Evolutionary conservation across 352 stramenopile species (phyloP).

Genomic region (Phytophthora nicotianae): DNA sequence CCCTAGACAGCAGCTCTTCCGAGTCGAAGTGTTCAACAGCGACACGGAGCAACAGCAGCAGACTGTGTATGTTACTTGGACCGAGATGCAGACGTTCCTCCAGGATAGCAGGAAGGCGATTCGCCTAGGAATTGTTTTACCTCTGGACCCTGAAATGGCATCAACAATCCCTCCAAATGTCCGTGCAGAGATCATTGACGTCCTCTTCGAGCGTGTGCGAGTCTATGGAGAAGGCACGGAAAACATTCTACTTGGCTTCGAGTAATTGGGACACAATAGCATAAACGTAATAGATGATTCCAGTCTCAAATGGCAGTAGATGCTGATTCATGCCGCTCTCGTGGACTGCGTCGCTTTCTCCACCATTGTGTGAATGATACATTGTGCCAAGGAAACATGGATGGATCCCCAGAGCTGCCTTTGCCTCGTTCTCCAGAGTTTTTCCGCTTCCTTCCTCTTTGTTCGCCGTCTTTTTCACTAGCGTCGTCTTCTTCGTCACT

Average conservation of each 20-base stretch:
- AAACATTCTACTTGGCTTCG: conserved; percentile 68
- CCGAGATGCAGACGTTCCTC: conserved; percentile 66
- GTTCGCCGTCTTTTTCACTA: conserved; percentile 32
- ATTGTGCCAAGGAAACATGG: conserved; percentile 72
- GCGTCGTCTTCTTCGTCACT: conserved; percentile 70
- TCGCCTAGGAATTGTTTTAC: conserved; percentile 25
- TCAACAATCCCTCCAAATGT: conserved; percentile 18
- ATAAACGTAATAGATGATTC: conserved; percentile 17
- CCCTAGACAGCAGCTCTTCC: conserved; percentile 65
- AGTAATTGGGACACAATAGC: conserved; percentile 31
- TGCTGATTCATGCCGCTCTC: conserved; percentile 29
- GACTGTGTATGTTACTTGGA: conserved; percentile 71
- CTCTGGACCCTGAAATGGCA: conserved; percentile 24
- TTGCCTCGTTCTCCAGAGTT: conserved; percentile 31
- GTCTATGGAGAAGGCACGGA: conserved; percentile 57
- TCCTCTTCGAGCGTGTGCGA: conserved; percentile 67
- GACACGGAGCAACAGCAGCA: conserved; percentile 79
- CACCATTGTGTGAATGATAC: conserved; percentile 86
- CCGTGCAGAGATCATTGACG: conserved; percentile 52
- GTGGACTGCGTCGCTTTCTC: conserved; percentile 48
- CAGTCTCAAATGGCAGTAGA: conserved; percentile 11
- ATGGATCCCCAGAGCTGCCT: conserved; percentile 35
- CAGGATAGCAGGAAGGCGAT: conserved; percentile 48
- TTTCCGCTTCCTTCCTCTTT: conserved; percentile 35
- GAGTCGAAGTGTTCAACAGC: conserved; percentile 81